Evolutionary conservation across 225 moss, liverwort and hornwort genomes (phyloP).

Genomic region (Neckera pumila): DNA sequence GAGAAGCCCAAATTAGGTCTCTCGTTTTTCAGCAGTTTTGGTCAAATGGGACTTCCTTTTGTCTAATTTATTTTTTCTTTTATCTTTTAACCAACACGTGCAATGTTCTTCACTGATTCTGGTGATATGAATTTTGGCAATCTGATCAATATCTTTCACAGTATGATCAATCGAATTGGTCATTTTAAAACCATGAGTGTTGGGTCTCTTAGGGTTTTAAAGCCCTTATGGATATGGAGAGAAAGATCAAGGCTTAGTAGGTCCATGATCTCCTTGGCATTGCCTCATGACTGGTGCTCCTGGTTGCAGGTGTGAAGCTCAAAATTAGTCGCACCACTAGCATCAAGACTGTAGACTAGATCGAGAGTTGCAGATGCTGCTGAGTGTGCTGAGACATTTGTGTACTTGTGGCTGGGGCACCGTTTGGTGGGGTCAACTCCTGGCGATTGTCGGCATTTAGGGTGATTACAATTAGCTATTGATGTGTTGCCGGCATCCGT

Average conservation of each 20-base stretch:
- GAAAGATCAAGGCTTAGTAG: background rate
- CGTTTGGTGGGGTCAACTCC: background rate
- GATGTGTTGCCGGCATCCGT: background rate
- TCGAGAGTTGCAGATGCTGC: background rate
- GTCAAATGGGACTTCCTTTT: background rate
- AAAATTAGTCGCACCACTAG: background rate
- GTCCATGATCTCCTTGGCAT: background rate
- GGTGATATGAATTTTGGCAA: background rate
- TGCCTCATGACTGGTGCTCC: background rate
- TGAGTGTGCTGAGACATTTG: background rate
- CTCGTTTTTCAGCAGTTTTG: background rate
- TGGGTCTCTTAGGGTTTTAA: background rate
- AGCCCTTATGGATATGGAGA: background rate
- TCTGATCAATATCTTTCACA: too few species aligned
- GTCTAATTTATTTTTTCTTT: background rate
- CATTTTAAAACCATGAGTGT: background rate
- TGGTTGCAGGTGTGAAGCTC: background rate
- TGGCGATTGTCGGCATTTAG: background rate
- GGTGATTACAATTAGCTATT: background rate
- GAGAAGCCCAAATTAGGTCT: background rate
- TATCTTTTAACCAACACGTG: background rate
- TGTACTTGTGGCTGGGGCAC: background rate
- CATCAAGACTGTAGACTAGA: background rate
- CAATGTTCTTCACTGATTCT: background rate
- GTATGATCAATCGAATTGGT: background rate